Percentiles rank a stretch among this genome's conserved stretches.
phyloP scores from a whole-genome alignment of 2,329 filamentous ascomycete species.

The Neonectria hederae region DNA sequence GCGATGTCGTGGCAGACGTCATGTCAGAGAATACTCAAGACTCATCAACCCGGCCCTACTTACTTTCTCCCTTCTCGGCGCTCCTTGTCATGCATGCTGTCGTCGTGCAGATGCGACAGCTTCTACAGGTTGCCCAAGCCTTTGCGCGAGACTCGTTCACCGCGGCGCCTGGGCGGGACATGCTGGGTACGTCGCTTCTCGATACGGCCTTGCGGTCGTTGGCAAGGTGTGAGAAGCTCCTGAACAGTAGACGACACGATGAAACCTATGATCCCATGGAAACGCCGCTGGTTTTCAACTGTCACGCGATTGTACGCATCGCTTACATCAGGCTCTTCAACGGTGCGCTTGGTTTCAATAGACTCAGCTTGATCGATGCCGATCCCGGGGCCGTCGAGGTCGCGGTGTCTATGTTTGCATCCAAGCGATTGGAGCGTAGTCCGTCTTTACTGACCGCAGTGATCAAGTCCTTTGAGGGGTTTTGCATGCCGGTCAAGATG shows the following conservation, averaged over 20 bases:
- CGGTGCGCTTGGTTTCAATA: not conserved
- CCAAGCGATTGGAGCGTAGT: constrained; percentile 1
- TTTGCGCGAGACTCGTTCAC: not conserved
- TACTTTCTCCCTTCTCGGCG: constrained; percentile 13
- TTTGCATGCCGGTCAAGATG: constrained; percentile 18
- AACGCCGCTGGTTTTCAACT: constrained; percentile 16
- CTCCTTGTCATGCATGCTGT: constrained; percentile 22
- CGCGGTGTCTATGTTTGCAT: constrained; percentile 4
- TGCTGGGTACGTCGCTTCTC: constrained; percentile 8
- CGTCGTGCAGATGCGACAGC: constrained; percentile 27
- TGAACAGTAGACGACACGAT: not conserved
- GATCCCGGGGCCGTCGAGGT: constrained; percentile 8
- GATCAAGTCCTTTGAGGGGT: constrained; percentile 15
- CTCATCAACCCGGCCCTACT: not conserved
- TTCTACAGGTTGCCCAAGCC: constrained; percentile 14
- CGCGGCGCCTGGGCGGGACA: not conserved
- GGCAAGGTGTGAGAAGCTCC: constrained; percentile 6
- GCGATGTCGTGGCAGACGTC: constrained; percentile 16
- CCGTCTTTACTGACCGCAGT: constrained; percentile 19
- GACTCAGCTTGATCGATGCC: constrained; percentile 6
- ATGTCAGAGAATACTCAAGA: constrained; percentile 1
- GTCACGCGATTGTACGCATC: constrained; percentile 21
- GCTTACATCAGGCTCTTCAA: constrained; percentile 25
- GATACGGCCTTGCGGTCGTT: constrained; percentile 6
- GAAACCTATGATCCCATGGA: not conserved